phyloP scores from a whole-genome alignment of 2,329 filamentous ascomycete genomes.

The Purpureocillium takamizusanense region DNA sequence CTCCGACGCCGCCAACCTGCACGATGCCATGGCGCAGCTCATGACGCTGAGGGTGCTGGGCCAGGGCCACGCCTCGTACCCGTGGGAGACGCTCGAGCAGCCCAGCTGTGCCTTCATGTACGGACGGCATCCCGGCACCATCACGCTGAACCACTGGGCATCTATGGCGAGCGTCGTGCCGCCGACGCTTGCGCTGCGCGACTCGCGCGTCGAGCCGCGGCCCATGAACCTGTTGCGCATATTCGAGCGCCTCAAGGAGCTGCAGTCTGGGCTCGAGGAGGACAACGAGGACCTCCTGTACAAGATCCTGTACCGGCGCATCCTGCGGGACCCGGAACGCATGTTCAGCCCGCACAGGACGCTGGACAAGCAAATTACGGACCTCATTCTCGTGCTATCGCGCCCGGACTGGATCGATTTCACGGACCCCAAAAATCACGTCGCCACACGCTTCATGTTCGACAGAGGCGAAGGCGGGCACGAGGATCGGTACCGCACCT shows the following conservation, averaged over 20 bases:
- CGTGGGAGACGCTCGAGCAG: constrained; percentile 67
- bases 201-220: constrained; percentile 49
- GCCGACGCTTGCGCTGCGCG: constrained; percentile 46
- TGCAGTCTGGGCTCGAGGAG: constrained; percentile 47
- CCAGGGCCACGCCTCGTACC: constrained; percentile 31
- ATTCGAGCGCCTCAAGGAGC: constrained; percentile 48
- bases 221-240: constrained; percentile 50
- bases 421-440: constrained; percentile 59
- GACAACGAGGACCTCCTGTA: constrained; percentile 51
- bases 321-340: constrained; percentile 60
- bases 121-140: constrained; percentile 58
- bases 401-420: constrained; percentile 68
- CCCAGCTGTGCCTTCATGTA: constrained; percentile 62
- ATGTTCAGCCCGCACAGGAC: constrained; percentile 50
- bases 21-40: constrained; percentile 48
- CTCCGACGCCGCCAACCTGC: constrained; percentile 39
- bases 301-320: constrained; percentile 54
- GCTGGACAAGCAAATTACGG: constrained; percentile 63
- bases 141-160: constrained; percentile 63
- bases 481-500: constrained; percentile 49
- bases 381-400: constrained; percentile 61
- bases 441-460: constrained; percentile 65
- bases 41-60: constrained; percentile 44
- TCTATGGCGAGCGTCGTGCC: constrained; percentile 47
- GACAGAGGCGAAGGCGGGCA: constrained; percentile 44